Conservation (phyloP, 179 eudicot species). For the Beta corolliflora region DNA sequence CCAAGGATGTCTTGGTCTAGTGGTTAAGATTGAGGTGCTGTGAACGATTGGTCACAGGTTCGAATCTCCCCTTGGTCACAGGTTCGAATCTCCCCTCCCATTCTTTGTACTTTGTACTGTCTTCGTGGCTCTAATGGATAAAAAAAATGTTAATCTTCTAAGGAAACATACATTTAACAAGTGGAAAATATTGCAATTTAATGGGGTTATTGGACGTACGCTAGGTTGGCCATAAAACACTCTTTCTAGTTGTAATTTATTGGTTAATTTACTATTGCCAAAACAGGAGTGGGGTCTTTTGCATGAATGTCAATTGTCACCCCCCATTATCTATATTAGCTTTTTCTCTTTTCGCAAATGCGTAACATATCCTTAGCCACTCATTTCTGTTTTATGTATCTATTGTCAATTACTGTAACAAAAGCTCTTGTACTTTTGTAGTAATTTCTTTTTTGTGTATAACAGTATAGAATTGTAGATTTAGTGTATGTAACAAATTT, state of each 20-base stretch:
- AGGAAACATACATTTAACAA: too few species aligned
- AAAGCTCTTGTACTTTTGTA: conserved; percentile 15
- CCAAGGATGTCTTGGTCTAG: too few species aligned
- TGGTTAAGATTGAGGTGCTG: too few species aligned
- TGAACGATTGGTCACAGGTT: too few species aligned
- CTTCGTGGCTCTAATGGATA: too few species aligned
- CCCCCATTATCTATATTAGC: background rate
- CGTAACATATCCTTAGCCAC: conserved; percentile 12
- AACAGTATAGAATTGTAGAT: background rate
- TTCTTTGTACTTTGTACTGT: too few species aligned
- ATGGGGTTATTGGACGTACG: too few species aligned
- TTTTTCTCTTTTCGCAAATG: conserved; percentile 5
- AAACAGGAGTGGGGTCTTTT: conserved; percentile 12
- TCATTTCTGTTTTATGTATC: background rate
- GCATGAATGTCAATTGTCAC: conserved; percentile 19
- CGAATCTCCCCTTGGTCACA: too few species aligned
- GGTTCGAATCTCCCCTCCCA: too few species aligned
- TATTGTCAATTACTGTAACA: background rate
- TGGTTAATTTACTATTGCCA: background rate
- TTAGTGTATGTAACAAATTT: too few species aligned
- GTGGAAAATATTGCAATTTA: too few species aligned
- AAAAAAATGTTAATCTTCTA: too few species aligned
- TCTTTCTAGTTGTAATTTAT: background rate
- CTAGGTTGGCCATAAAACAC: background rate
- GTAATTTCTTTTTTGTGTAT: background rate